These are phyloP conservation scores for Metschnikowia lunata DNA, from an alignment of 805 yeast species.

Conservation along the genomic window DNA sequence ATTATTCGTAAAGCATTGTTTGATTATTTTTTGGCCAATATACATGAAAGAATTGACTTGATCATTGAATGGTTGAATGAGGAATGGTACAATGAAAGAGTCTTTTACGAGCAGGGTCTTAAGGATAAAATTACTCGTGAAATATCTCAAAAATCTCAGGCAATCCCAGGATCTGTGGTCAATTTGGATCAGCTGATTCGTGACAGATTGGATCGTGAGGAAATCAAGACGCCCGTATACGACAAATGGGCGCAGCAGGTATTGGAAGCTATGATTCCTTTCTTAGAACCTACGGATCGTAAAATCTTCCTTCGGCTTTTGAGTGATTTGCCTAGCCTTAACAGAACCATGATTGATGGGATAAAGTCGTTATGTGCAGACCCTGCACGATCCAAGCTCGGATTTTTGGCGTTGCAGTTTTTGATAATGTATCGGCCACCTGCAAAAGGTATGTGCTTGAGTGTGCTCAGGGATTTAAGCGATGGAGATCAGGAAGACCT, in stretches of 20 bases:
- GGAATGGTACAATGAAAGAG: slow-evolving; percentile 76
- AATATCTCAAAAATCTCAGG: slow-evolving; percentile 14
- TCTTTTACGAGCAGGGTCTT: slow-evolving; percentile 30
- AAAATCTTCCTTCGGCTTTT: slow-evolving; percentile 76
- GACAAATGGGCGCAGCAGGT: slow-evolving; percentile 65
- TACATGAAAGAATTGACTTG: slow-evolving; percentile 66
- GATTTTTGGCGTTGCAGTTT: slow-evolving; percentile 77
- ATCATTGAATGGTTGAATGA: slow-evolving; percentile 92
- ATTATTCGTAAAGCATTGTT: slow-evolving; percentile 67
- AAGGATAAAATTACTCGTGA: slow-evolving; percentile 16
- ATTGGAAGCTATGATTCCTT: slow-evolving; percentile 77
- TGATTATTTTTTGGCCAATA: slow-evolving; percentile 67
- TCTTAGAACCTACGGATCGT: slow-evolving; percentile 75
- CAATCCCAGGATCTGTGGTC: slow-evolving; percentile 12
- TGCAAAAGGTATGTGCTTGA: slow-evolving; percentile 51
- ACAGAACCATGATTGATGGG: slow-evolving; percentile 55
- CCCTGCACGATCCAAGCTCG: slow-evolving; percentile 76
- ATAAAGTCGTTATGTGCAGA: slow-evolving; percentile 76
- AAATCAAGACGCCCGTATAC: slow-evolving; percentile 47
- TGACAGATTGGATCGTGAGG: slow-evolving; percentile 13
- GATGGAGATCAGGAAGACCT: slow-evolving; percentile 47
- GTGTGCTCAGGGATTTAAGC: slow-evolving; percentile 43
- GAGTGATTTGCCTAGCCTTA: slow-evolving; percentile 81
- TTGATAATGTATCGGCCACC: slow-evolving; percentile 91
- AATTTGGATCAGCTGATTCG: slow-evolving; percentile 18